Base-by-base conservation (phyloP, 2,329 filamentous ascomycete genomes). In the Allantophomopsis lycopodina region DNA sequence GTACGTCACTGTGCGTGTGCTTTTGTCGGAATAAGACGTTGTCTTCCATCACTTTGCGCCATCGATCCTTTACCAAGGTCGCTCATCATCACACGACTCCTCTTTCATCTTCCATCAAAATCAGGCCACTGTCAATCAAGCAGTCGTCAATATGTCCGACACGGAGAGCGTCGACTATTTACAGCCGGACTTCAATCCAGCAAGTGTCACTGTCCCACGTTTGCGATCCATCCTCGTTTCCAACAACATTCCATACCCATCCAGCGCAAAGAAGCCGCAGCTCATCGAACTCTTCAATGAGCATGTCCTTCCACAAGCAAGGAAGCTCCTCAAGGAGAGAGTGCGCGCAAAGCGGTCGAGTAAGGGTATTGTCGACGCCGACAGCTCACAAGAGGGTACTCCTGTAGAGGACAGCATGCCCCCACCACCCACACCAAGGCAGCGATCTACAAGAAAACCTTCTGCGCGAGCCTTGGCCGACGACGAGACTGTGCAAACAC, bases 161-260 rank as follows among this genome's bases (percentile, higher is more conserved):
- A 65, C 75, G 47, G 83, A 88, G 49, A 64, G 54, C 44, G 61
- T 80, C 49, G 83, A 86, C 49, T 98, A 96, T 58, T 78, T 96
- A 23, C 77, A 88, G 55, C 73, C 84, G 40, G 84, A 75, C 51
- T 96, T 95, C 58, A 86, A 98, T 57, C 78, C 91, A 15, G 71
- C 72, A 55, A 76, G 73, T 47, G 73, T 96, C 46, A 96, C 87
- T 1, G 78, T 96, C 37, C 87, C 91, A 20, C 82, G 83, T 35
- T 68, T 98, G 50, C 84, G 91, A 52, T 89, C 83, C 37, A 93
- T 96, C 48, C 76, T 98, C 42, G 83, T 96, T 53, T 82, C 78
- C 48, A 85, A 98, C 63, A 83, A 87, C 56, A 68, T 96, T 53
- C 64, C 76, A 31, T 96, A 94, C 56, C 81, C 88, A 5, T 79